These are phyloP conservation scores for Venturia pyrina DNA, from an alignment of 2,329 filamentous ascomycete species.

Conservation along the genomic window DNA sequence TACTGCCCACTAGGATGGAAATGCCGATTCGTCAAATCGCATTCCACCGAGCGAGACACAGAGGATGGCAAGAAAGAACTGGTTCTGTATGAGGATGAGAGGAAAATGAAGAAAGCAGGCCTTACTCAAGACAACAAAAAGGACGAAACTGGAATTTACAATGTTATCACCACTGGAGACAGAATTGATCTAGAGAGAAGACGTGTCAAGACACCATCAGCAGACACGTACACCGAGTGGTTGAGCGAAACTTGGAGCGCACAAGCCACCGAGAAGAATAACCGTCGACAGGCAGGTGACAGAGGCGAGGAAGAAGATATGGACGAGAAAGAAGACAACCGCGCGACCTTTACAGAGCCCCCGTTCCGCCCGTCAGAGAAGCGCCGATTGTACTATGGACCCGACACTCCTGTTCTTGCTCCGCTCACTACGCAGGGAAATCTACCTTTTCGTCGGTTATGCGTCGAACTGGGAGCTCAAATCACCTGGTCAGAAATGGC, in stretches of 20 bases:
- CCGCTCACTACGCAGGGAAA: conserved; percentile 96
- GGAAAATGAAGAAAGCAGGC: conserved; percentile 34
- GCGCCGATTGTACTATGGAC: conserved; percentile 82
- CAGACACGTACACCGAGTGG: conserved; percentile 71
- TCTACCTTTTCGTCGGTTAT: conserved; percentile 83
- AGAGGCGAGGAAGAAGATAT: conserved; percentile 16
- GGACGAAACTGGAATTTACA: conserved; percentile 57
- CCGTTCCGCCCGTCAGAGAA: conserved; percentile 90
- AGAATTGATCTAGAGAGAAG: conserved; percentile 70
- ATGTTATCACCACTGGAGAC: conserved; percentile 57
- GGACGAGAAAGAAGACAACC: conserved; percentile 51
- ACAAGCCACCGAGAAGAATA: conserved; percentile 19
- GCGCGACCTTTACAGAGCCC: conserved; percentile 74
- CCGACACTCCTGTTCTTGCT: conserved; percentile 86
- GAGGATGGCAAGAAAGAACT: conserved; percentile 78
- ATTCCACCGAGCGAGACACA: conserved; percentile 69
- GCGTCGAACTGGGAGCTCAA: conserved; percentile 79
- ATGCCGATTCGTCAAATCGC: conserved; percentile 80
- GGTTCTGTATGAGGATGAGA: conserved; percentile 52
- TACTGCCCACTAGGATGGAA: conserved; percentile 83
- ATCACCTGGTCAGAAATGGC: conserved; percentile 99
- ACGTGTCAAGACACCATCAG: conserved; percentile 58
- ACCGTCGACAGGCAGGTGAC: conserved; percentile 18
- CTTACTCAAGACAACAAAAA: conserved; percentile 21
- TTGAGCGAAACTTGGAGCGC: conserved; percentile 52